Base-by-base conservation (phyloP, 1,284 basidiomycete genomes). In the Ustilago shanxiensis region DNA sequence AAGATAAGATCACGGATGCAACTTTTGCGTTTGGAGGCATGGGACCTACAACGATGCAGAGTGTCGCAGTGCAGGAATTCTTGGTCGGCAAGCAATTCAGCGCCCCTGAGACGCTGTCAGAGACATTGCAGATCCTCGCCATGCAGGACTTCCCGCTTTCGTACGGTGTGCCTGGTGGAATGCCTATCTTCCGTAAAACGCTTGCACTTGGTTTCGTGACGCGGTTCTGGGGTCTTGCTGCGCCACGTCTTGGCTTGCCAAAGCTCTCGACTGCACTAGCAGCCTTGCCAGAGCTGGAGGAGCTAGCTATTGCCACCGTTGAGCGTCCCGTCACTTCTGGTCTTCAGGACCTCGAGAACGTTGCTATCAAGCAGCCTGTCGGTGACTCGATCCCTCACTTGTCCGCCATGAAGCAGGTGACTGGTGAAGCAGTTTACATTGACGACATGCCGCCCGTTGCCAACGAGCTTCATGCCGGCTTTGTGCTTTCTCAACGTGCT, bases 11-110 rank as follows among this genome's bases (percentile, higher is more conserved):
- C 53, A 44, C 57, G 14, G 69, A 82, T 35, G 79, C 79, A 16
- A 73, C 75, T 26, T 53, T 87, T 1, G 85, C 82, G 2, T 87
- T 85, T 56, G 86, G 86, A 11, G 86, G 86, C 2, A 87, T 87
- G 86, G 86, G 86, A 45, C 82, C 79, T 9, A 83, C 78, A 1
- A 77, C 79, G 20, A 58, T 72, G 68, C 72, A 80, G 67, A 76
- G 73, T 55, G 59, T 68, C 39, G 28, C 80, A 55, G 81, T 83
- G 6, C 58, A 79, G 56, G 60, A 62, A 14, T 79, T 75, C 64
- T 60, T 86, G 50, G 37, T 61, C 10, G 76, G 71, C 29, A 69
- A 68, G 49, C 41, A 59, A 9, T 60, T 75, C 31, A 59, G 57
- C 26, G 60, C 66, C 26, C 47, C 64, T 1, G 59, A 53, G 37